phyloP scores from a whole-genome alignment of 441 rosid species.

The Populus hybrid region DNA sequence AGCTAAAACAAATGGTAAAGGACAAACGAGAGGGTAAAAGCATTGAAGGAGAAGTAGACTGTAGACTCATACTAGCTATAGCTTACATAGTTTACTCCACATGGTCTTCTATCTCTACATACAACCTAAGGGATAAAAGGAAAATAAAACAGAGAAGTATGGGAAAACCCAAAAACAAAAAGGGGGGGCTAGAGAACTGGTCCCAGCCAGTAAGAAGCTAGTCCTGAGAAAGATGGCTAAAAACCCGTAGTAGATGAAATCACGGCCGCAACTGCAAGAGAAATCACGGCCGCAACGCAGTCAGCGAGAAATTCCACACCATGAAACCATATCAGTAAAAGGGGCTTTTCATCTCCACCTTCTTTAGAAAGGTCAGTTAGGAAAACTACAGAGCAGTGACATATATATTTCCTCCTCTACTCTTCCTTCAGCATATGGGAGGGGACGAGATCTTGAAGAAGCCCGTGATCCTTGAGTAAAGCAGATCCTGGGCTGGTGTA shows the following conservation, averaged over 20 bases:
- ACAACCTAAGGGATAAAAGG: neutral
- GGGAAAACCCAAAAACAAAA: neutral
- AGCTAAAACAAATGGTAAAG: slow-evolving; percentile 32
- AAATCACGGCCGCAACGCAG: neutral
- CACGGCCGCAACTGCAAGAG: neutral
- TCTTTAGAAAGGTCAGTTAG: slow-evolving; percentile 20
- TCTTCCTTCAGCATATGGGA: slow-evolving; percentile 57
- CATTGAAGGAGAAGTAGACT: slow-evolving; percentile 18
- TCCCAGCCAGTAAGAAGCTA: neutral
- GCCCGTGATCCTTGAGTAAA: slow-evolving; percentile 60
- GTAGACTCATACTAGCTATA: slow-evolving; percentile 5
- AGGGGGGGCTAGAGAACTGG: neutral
- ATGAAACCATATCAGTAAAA: neutral
- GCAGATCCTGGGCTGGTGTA: slow-evolving; percentile 25
- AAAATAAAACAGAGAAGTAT: neutral
- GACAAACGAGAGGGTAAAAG: slow-evolving; percentile 30
- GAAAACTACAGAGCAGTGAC: slow-evolving; percentile 12
- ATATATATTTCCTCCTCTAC: slow-evolving; percentile 9
- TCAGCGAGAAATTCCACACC: neutral
- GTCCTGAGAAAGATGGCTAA: neutral
- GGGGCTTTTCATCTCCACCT: slow-evolving; percentile 12
- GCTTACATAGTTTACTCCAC: neutral
- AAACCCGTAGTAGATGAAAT: neutral
- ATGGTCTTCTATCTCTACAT: slow-evolving; percentile 1
- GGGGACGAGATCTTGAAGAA: slow-evolving; percentile 83